Base-by-base conservation (phyloP, 1,284 basidiomycete species). In the Mrakiaceae sp. region DNA sequence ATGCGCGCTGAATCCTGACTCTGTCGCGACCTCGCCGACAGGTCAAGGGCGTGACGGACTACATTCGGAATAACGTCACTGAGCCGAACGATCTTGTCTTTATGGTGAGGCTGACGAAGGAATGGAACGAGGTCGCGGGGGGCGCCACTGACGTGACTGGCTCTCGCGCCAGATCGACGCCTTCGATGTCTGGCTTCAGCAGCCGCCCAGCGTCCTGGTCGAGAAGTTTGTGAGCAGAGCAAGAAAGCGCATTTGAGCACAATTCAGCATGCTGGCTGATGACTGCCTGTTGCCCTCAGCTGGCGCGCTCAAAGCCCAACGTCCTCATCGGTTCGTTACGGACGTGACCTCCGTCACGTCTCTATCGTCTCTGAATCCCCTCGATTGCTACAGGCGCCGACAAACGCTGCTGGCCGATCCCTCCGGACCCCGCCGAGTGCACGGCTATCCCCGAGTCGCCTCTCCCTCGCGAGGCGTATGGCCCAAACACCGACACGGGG, bases 141-240 rank as follows among this genome's bases (percentile, higher is more conserved):
- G 27, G 27, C 27, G 27, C 27, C 27, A 27, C 27, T 27, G 27
- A 27, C 27, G 27, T 27, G 27, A 27, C 27, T 27, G 27, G 27
- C 27, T 27, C 27, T 27, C 27, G 27, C 27, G 27, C 27, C 27
- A 27, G 9, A 4, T 8, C n/a, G 61, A 52, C 11, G 12, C 61
- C 43, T 55, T 54, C 44, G 62, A 63, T 42, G 62, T 63, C n/a
- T 63, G 62, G 62, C n/a, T 63, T 6, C 62, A 63, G 49, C 62
- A 63, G n/a, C 48, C 55, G 8, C 62, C 62, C n/a, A 40, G 11
- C 3, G 48, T 58, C 2, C 49, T 63, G 10, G 16, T 63, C 9
- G 10, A 9, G 5, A 48, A 51, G n/a, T 63, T 50, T 14, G 62
- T 63, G 8, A 4, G 58, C 51, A 7, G 5, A 54, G 14, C 12